Conservation (phyloP, 495 filamentous ascomycete species). For the Penicillium fimorum region DNA sequence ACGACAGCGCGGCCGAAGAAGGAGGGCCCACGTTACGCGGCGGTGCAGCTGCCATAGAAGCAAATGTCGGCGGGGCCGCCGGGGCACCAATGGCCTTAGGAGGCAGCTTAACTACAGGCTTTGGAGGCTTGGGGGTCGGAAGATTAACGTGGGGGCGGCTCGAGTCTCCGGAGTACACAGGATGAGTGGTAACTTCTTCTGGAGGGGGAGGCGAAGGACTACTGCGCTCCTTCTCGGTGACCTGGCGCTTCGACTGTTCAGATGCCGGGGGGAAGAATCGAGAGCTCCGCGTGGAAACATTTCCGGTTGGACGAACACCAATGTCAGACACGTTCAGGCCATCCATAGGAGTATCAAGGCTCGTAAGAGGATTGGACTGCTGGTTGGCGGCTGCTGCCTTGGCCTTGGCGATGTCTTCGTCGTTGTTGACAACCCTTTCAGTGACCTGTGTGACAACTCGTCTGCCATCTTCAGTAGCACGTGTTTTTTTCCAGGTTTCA, state of each 20-base stretch:
- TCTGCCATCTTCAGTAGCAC: constrained; percentile 35
- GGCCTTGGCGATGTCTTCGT: constrained; percentile 20
- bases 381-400: constrained; percentile 3
- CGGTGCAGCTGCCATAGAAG: constrained; percentile 52
- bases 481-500: constrained; percentile 63
- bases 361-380: constrained; percentile 33
- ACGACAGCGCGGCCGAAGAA: constrained; percentile 43
- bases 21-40: constrained; percentile 23
- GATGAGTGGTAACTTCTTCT: constrained; percentile 60
- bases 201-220: constrained; percentile 70
- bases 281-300: constrained; percentile 52
- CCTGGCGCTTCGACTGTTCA: constrained; percentile 40
- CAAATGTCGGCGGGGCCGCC: constrained; percentile 51
- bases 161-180: constrained; percentile 65
- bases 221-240: constrained; percentile 31
- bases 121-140: constrained; percentile 60
- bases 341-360: constrained; percentile 38
- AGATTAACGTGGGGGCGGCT: constrained; percentile 66
- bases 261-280: constrained; percentile 67
- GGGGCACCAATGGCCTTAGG: constrained; percentile 51
- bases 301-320: constrained; percentile 37
- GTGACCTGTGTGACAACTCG: constrained; percentile 40
- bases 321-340: constrained; percentile 25
- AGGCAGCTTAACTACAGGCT: constrained; percentile 70
- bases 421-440: constrained; percentile 20